These are phyloP conservation scores for Calophaca sinica DNA, from an alignment of 306 rosid species.

Conservation along the genomic window DNA sequence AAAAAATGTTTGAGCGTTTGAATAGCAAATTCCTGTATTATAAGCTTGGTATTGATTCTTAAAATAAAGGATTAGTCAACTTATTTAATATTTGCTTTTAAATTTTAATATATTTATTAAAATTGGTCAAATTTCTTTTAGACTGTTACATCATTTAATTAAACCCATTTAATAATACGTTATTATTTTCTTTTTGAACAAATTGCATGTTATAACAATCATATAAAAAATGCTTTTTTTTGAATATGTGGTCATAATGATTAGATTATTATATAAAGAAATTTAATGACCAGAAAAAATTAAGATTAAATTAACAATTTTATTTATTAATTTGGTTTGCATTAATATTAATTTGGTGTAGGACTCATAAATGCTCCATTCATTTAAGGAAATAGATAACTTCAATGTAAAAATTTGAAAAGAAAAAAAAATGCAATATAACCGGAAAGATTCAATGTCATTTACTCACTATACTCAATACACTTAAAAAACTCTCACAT, in stretches of 20 bases:
- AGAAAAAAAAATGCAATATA: neutral
- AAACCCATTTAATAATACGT: neutral
- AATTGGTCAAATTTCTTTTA: neutral
- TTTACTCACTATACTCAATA: slow-evolving; percentile 35
- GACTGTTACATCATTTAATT: neutral
- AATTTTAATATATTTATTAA: neutral
- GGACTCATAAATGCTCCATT: slow-evolving; percentile 32
- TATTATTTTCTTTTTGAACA: neutral
- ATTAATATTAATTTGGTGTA: neutral
- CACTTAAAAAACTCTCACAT: slow-evolving; percentile 42
- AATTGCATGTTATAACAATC: neutral
- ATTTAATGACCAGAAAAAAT: neutral
- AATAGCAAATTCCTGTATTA: too few species aligned
- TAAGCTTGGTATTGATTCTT: too few species aligned
- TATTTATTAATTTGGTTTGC: neutral
- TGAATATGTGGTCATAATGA: slow-evolving; percentile 4
- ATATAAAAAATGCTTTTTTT: neutral
- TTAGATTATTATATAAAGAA: neutral
- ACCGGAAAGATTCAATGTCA: slow-evolving; percentile 11
- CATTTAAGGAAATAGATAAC: slow-evolving; percentile 17
- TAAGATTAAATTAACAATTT: neutral
- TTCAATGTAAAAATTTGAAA: slow-evolving; percentile 8
- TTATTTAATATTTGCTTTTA: neutral
- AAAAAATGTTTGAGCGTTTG: too few species aligned
- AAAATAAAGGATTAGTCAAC: too few species aligned